These are phyloP conservation scores for Termitomyces sp. DNA, from an alignment of 768 basidiomycete species.

Conservation along the genomic window DNA sequence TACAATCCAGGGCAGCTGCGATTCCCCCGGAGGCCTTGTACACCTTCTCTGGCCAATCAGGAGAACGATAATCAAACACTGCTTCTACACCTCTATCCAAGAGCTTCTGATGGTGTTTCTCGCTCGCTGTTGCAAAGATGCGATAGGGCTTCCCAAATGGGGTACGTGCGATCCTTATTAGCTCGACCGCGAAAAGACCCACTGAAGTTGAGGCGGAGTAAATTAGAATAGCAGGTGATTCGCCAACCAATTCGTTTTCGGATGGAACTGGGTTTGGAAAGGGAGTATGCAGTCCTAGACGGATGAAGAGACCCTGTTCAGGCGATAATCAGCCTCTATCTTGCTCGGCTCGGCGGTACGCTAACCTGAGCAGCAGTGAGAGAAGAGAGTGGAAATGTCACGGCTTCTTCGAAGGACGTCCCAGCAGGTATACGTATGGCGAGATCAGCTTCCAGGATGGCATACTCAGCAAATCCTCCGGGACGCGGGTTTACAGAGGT, in stretches of 20 bases:
- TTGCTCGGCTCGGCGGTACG: neutral
- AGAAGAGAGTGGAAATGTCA: constrained; percentile 24
- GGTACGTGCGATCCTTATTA: constrained; percentile 19
- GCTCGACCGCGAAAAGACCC: constrained; percentile 24
- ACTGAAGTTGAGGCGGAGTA: constrained; percentile 30
- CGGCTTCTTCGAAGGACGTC: constrained; percentile 27
- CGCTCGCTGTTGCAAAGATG: constrained; percentile 24
- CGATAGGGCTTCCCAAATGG: constrained; percentile 18
- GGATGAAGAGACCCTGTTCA: constrained; percentile 26
- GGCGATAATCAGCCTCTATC: neutral
- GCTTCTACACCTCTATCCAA: constrained; percentile 22
- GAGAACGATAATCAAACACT: constrained; percentile 25
- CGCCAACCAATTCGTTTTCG: constrained; percentile 4
- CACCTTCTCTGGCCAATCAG: constrained; percentile 24
- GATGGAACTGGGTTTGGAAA: constrained; percentile 19
- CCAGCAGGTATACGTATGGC: constrained; percentile 20
- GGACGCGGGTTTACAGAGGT: constrained; percentile 25
- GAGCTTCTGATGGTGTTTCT: constrained; percentile 22
- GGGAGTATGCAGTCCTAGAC: constrained; percentile 22
- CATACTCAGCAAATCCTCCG: constrained; percentile 29
- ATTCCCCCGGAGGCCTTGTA: constrained; percentile 22
- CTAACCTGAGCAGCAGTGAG: constrained; percentile 28
- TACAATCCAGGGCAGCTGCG: constrained; percentile 26
- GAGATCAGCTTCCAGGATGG: constrained; percentile 26
- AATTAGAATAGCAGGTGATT: constrained; percentile 21